A percentile compares a stretch with the other conserved stretches of the same genome.
Evolutionary conservation across 345 rosid genomes (phyloP).

Genomic region (Anacardium occidentale): DNA sequence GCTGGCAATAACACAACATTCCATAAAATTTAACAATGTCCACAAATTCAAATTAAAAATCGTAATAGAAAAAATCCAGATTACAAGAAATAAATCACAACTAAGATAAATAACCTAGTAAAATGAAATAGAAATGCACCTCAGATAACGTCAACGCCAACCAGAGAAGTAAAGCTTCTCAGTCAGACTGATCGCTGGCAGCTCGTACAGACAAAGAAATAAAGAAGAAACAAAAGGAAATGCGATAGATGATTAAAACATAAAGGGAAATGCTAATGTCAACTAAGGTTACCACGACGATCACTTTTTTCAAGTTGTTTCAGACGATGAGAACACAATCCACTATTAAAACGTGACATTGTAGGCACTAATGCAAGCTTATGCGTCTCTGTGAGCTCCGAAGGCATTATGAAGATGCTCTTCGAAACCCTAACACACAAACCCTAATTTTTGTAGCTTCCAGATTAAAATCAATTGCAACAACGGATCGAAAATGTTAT

Average conservation of each 20-base stretch:
- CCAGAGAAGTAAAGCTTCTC: neutral
- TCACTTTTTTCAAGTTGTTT: constrained; percentile 85
- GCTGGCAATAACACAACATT: neutral
- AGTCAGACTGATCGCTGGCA: neutral
- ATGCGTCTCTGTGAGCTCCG: constrained; percentile 54
- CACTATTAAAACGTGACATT: constrained; percentile 53
- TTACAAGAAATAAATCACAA: neutral
- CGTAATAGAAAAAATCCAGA: neutral
- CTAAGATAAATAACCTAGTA: neutral
- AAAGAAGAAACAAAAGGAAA: constrained; percentile 7
- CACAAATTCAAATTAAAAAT: neutral
- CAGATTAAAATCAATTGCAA: neutral
- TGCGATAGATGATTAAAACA: constrained; percentile 4
- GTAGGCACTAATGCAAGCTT: constrained; percentile 48
- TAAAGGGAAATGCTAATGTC: constrained; percentile 34
- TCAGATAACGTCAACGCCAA: neutral
- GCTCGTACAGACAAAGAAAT: neutral
- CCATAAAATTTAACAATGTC: neutral
- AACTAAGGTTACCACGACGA: constrained; percentile 98
- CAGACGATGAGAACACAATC: constrained; percentile 69
- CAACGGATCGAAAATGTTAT: neutral
- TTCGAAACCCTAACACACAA: constrained; percentile 58
- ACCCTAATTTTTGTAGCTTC: constrained; percentile 26
- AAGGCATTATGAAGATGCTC: constrained; percentile 81
- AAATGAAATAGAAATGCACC: constrained; percentile 2